Evolutionary conservation across 768 basidiomycete genomes (phyloP).

Genomic region (Plicaturopsis crispa): DNA sequence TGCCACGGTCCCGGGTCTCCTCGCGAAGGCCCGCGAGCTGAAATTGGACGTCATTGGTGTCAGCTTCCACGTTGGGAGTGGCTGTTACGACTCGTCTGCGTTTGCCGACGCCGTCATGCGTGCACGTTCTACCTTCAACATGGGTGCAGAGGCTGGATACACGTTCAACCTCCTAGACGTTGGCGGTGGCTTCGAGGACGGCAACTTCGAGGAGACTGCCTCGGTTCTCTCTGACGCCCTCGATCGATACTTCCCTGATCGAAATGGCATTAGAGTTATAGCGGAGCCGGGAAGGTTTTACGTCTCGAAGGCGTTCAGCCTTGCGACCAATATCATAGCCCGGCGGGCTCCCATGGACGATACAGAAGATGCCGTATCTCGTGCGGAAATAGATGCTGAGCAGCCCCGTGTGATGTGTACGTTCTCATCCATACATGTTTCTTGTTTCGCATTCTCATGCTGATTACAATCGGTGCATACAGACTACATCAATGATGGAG

Average conservation of each 20-base stretch:
- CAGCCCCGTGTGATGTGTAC: slow-evolving; percentile 82
- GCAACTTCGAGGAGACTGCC: slow-evolving; percentile 77
- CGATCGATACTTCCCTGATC: slow-evolving; percentile 71
- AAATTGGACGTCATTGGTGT: slow-evolving; percentile 85
- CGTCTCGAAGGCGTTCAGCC: slow-evolving; percentile 85
- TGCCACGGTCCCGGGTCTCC: slow-evolving; percentile 66
- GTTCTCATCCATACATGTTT: slow-evolving; percentile 19
- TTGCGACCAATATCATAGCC: slow-evolving; percentile 92
- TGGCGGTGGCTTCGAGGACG: slow-evolving; percentile 94
- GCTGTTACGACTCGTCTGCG: slow-evolving; percentile 87
- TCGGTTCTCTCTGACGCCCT: slow-evolving; percentile 62
- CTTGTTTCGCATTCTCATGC: background rate
- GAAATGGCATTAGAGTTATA: slow-evolving; percentile 67
- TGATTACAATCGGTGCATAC: slow-evolving; percentile 9
- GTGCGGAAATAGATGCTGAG: slow-evolving; percentile 17
- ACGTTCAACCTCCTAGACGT: slow-evolving; percentile 81
- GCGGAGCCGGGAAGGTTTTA: slow-evolving; percentile 96
- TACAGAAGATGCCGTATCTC: slow-evolving; percentile 14
- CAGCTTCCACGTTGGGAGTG: slow-evolving; percentile 96
- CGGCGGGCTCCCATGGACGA: slow-evolving; percentile 54
- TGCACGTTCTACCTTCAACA: slow-evolving; percentile 78
- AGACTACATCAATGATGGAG: slow-evolving; percentile 99
- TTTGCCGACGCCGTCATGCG: slow-evolving; percentile 87
- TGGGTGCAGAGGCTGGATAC: slow-evolving; percentile 78
- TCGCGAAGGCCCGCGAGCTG: slow-evolving; percentile 73